A percentile compares a stretch with the other conserved stretches of the same genome.
phyloP scores from a whole-genome alignment of 148 eudicot genomes.

The Rhododendron vialii region DNA sequence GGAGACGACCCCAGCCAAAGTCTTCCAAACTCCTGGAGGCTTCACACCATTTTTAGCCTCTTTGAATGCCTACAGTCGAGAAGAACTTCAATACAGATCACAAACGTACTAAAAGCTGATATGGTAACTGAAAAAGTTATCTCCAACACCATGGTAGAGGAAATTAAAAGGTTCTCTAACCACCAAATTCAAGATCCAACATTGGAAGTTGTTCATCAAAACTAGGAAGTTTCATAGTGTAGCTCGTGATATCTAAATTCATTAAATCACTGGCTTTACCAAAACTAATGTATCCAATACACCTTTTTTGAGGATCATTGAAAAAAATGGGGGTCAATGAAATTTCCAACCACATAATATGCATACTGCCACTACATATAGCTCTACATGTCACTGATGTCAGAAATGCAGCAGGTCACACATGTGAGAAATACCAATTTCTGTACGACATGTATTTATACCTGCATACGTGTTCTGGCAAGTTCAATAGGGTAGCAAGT shows the following conservation, averaged over 20 bases:
- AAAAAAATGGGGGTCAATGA: neutral
- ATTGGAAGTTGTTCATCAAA: neutral
- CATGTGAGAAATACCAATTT: neutral
- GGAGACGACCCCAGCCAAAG: conserved; percentile 53
- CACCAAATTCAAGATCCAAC: neutral
- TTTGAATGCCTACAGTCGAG: conserved; percentile 58
- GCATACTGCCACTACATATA: neutral
- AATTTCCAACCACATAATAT: neutral
- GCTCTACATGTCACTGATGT: neutral
- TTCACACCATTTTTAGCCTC: conserved; percentile 45
- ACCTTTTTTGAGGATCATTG: neutral
- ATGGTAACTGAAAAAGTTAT: neutral
- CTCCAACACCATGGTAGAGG: neutral
- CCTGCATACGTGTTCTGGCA: conserved; percentile 98
- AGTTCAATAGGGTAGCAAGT: conserved; percentile 90
- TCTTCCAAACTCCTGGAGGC: conserved; percentile 87
- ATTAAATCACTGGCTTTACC: neutral
- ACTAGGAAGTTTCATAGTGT: neutral
- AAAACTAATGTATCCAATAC: neutral
- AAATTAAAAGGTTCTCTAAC: neutral
- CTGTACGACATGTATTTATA: conserved; percentile 14
- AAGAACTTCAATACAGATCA: neutral
- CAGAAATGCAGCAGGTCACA: neutral
- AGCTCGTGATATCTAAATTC: neutral
- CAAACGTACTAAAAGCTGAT: neutral